Evolutionary conservation across 106 monocot genomes (phyloP), one percentile per base, ranked within the genome.

Genomic region (Posidonia australis): DNA sequence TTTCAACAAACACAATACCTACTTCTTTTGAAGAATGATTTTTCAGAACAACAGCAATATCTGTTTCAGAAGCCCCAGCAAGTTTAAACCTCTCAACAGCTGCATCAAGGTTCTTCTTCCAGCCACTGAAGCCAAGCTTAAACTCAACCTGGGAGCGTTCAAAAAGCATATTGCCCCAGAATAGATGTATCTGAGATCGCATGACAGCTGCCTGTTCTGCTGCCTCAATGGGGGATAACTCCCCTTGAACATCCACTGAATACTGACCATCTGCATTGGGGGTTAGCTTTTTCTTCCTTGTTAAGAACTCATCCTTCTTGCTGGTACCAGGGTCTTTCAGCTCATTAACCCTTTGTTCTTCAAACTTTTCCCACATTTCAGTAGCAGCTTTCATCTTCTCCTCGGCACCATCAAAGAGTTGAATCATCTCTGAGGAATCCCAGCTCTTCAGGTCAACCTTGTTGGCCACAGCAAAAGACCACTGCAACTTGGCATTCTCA

Each of bases 161-260:
- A 75, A 96, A 96, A 18, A 90, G 82, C 90, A 96, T 80, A 74
- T 96, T 96, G 31, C 96, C 96, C 90, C 96, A 96, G 45, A 90
- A 96, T 1, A 96, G 74, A 82, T 96, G 96, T 77, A 96, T 96
- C 77, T 96, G 96, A 59, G 89, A 89, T 64, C 86, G 84, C 89
- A 90, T 96, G 18, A 79, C 84, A 4, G 80, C 67, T 66, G 87
- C 84, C 67, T 90, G 87, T 62, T 96, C 96, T 29, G 78, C 84
- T 49, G 77, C 74, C 65, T 87, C 96, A 25, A 82, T 77, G 19
- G 76, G 56, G 9, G 86, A 74, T 62, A 87, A 51, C 64, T 94
- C 89, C 24, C 21, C 65, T 57, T 76, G 64, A 23, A 28, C 24
- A 63, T 54, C 49, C 30, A 26, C 1, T 54, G 67, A 67, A 16